Evolutionary conservation across 164 flowering plant genomes (phyloP).

Genomic region (Dillenia turbinata): DNA sequence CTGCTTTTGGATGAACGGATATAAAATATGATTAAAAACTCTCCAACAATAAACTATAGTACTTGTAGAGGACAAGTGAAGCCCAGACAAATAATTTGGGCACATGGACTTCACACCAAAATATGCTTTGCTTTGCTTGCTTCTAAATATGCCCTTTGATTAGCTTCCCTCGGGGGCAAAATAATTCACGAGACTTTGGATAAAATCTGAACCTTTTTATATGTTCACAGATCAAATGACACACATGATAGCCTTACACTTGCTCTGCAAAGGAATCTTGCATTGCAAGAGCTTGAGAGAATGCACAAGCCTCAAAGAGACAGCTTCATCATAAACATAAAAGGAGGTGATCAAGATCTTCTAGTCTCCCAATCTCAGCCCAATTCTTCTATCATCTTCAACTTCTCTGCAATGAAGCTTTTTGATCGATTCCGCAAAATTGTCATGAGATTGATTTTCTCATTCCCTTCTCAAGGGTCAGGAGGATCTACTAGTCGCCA

Average conservation of each 20-base stretch:
- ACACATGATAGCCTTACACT: conserved; percentile 45
- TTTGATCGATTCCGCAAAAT: conserved; percentile 60
- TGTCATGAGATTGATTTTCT: conserved; percentile 49
- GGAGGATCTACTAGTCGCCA: conserved; percentile 5
- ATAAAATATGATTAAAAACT: too few relatives aligned
- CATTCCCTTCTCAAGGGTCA: conserved; percentile 26
- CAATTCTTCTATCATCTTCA: conserved; percentile 11
- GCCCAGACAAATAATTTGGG: conserved; percentile 59
- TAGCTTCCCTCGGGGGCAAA: conserved; percentile 1
- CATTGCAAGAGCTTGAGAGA: conserved; percentile 7
- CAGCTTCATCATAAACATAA: conserved; percentile 38
- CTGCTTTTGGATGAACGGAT: too few relatives aligned
- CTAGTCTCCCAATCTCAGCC: neutral
- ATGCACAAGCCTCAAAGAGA: conserved; percentile 33
- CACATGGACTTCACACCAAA: conserved; percentile 40
- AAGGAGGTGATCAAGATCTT: conserved; percentile 10
- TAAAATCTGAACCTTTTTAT: conserved; percentile 8
- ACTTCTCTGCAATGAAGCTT: conserved; percentile 61
- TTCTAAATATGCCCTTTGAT: conserved; percentile 11
- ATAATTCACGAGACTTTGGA: neutral
- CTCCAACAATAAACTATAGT: conserved; percentile 11
- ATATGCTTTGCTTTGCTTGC: conserved; percentile 1
- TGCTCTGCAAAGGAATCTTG: conserved; percentile 23
- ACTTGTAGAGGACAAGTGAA: conserved; percentile 24
- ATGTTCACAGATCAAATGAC: conserved; percentile 22